Conservation (phyloP, 2,329 filamentous ascomycete species). For the Basipetospora sp. region DNA sequence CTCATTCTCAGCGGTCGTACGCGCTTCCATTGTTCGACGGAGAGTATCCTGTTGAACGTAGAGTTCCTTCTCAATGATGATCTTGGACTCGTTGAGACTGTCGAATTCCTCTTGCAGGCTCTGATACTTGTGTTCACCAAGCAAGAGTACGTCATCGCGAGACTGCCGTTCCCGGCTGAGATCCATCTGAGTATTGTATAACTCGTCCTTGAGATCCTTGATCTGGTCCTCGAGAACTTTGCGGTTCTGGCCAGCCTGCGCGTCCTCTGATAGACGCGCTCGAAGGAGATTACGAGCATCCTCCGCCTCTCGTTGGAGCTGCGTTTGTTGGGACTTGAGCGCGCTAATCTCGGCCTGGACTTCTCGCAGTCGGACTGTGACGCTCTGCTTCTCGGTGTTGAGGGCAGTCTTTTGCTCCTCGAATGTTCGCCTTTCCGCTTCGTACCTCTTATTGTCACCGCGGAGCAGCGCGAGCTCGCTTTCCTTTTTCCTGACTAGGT, state of each 20-base stretch:
- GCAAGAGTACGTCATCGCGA: constrained; percentile 78
- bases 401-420: constrained; percentile 66
- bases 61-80: constrained; percentile 93
- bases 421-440: constrained; percentile 63
- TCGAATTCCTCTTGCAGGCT: constrained; percentile 75
- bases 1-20: constrained; percentile 66
- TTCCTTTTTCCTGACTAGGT: constrained; percentile 83
- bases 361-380: constrained; percentile 62
- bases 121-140: constrained; percentile 76
- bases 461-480: constrained; percentile 79
- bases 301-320: constrained; percentile 74
- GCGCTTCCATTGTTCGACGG: constrained; percentile 69
- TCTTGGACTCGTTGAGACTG: constrained; percentile 80
- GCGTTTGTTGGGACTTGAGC: constrained; percentile 67
- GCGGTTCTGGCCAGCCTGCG: constrained; percentile 65
- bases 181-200: constrained; percentile 75
- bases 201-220: constrained; percentile 68
- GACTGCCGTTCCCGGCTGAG: constrained; percentile 85
- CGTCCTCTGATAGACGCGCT: constrained; percentile 78
- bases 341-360: constrained; percentile 78
- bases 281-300: constrained; percentile 79
- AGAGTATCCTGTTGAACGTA: constrained; percentile 89
- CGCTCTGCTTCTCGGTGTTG: constrained; percentile 61
- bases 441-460: constrained; percentile 67
- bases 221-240: constrained; percentile 78